Base-by-base conservation (phyloP, 2,329 filamentous ascomycete genomes). In the Calonectria crousiana region DNA sequence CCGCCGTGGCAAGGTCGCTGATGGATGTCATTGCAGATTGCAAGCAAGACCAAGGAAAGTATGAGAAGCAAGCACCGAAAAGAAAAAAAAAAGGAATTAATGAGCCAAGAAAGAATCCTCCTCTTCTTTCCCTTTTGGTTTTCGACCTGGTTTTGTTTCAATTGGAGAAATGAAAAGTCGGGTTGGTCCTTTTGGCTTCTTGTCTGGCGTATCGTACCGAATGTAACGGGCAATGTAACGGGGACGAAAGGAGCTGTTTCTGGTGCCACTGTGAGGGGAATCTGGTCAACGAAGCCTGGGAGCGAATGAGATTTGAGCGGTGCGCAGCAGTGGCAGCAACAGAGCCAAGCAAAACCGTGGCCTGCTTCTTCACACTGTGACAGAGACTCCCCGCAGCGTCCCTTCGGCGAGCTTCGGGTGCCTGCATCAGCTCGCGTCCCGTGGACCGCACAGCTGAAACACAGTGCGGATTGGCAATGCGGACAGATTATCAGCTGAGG, bases 1-100 rank as follows among this genome's bases (percentile, higher is more conserved):
- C 88, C 65, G 87, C 88, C 26, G 86, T 86, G 26, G 87, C 88
- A 47, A 89, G 84, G 71, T 89, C 87, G 77, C 88, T 88, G 73
- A 89, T 89, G 9, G 88, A 89, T 41, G 87, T 83, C 87, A 88
- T 86, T 52, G 23, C 36, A 20, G 44, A 47, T 47, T 10, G 44
- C 9, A 47, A 11, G 10, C 9, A 47, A 28, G 8, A 30, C 47
- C 9, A 14, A 18, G 26, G 14, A 30, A 14, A 16, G 60, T 26
- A 58, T 16, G 49, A 16, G 49, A 52, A 52, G 18, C 10, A 52
- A 52, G 18, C 10, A 36, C 11, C 26, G n/a, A 20, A 49, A 5
- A 20, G 34, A 5, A 34, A 23, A 14, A 34, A 34, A 10, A 9
- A 26, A 23, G 38, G 26, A 60, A 38, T 18, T 36, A 36, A 20